Conservation (phyloP, 2,329 filamentous ascomycete species). For the Calycina marina region DNA sequence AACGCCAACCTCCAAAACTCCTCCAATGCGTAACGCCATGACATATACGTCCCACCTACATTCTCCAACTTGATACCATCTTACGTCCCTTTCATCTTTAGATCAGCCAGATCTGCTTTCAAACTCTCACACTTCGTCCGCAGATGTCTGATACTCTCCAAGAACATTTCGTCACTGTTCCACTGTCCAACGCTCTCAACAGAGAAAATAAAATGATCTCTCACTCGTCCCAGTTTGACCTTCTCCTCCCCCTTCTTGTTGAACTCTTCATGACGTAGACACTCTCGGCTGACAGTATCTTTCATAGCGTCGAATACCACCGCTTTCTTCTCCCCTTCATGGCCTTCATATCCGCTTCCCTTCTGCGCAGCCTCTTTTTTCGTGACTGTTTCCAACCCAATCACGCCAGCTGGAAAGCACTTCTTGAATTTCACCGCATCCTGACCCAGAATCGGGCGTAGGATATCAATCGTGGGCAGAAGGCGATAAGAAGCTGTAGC, state of each 20-base stretch:
- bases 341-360: conserved; percentile 54
- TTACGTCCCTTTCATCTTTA: conserved; percentile 26
- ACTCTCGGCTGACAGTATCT: conserved; percentile 91
- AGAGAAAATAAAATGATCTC: conserved; percentile 96
- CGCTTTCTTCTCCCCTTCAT: conserved; percentile 70
- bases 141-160: conserved; percentile 73
- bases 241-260: conserved; percentile 92
- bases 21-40: conserved; percentile 20
- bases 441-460: conserved; percentile 65
- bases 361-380: conserved; percentile 43
- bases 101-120: conserved; percentile 54
- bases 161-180: conserved; percentile 83
- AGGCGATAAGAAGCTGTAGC: conserved; percentile 89
- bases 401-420: conserved; percentile 84
- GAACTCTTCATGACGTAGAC: conserved; percentile 82
- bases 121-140: conserved; percentile 71
- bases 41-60: conserved; percentile 4
- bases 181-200: conserved; percentile 93
- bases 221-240: conserved; percentile 77
- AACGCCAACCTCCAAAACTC: conserved; percentile 21
- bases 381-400: conserved; percentile 62
- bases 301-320: conserved; percentile 80
- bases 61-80: not conserved
- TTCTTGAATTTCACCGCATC: conserved; percentile 80
- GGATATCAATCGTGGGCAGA: conserved; percentile 75